Evolutionary conservation across 495 filamentous ascomycete species (phyloP), one percentile per base, ranked within the genome.

Genomic region (Margaritispora aquatica): DNA sequence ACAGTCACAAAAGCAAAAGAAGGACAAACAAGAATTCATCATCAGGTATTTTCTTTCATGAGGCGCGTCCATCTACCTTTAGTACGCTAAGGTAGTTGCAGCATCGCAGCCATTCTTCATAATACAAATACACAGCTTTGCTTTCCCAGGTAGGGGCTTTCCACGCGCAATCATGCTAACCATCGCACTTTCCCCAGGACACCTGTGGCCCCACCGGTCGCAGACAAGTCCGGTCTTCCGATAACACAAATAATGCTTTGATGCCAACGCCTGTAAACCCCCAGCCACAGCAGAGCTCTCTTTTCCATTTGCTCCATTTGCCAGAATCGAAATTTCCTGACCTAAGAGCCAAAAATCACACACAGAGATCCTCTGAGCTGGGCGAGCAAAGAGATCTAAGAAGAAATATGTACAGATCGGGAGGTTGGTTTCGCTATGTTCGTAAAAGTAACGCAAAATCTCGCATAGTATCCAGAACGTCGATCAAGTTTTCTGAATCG

Each of bases 401-500:
- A 51, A 51, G 29, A 63, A 58, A 58, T 63, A 63, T 63, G 60
- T 63, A 63, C 60, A 63, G 44, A 58, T 54, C 54, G 55, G 19
- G 19, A 41, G 29, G 17, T 20, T 8, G 29, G 29, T 3, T 44
- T 44, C 19, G 15, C 38, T 44, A 44, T n/a, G 17, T 8, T 44
- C 7, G 38, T 44, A 44, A 44, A 44, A 44, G 38, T 44, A 44
- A n/a, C n/a, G 38, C 38, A 44, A 44, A 44, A n/a, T 44, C 19
- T 9, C 8, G 38, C 38, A 10, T 44, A 8, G 15, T 44, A 44
- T 44, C 38, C 38, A 44, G 38, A 44, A 44, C 17, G 38, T n/a
- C 38, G 38, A 44, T 44, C 38, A 44, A 44, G 38, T 10, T 44
- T 44, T 44, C 38, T 44, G 38, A 44, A 44, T 44, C 19, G 15